These are phyloP conservation scores for Cryphonectria carpinicola DNA, from an alignment of 2,329 filamentous ascomycete species.

Conservation along the genomic window DNA sequence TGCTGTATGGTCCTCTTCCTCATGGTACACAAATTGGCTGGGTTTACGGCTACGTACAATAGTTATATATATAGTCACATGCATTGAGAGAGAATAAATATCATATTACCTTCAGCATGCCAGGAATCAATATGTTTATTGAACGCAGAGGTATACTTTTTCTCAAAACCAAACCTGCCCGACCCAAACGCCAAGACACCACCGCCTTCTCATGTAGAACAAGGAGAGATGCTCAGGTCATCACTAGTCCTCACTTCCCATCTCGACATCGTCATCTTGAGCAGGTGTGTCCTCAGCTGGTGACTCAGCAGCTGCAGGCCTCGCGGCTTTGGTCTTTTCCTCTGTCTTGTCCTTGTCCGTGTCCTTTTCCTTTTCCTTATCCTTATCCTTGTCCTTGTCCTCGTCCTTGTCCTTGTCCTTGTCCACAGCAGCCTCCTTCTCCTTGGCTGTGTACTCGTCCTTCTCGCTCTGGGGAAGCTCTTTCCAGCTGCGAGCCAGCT, in stretches of 20 bases:
- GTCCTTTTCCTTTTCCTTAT: constrained; percentile 41
- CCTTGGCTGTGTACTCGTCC: constrained; percentile 51
- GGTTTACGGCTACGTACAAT: background rate
- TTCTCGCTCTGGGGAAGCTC: constrained; percentile 53
- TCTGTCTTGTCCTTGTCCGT: constrained; percentile 26
- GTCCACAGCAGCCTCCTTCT: constrained; percentile 23
- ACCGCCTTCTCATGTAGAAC: background rate
- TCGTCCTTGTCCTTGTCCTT: constrained; percentile 24
- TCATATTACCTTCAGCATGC: background rate
- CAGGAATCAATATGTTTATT: background rate
- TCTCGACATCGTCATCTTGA: constrained; percentile 55
- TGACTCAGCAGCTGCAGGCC: constrained; percentile 17
- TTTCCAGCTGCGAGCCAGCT: constrained; percentile 59
- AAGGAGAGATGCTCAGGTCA: background rate
- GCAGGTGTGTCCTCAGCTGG: constrained; percentile 36
- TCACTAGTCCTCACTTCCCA: constrained; percentile 47
- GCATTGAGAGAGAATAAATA: background rate
- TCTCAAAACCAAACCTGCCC: background rate
- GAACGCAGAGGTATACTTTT: constrained; percentile 6
- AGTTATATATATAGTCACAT: background rate
- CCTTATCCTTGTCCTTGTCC: constrained; percentile 47
- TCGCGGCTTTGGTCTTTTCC: constrained; percentile 16
- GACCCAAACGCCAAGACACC: constrained; percentile 9
- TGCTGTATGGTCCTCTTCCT: too few relatives aligned
- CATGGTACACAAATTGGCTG: background rate